phyloP scores from a whole-genome alignment of 495 filamentous ascomycete species.

The Neurospora hispaniola region DNA sequence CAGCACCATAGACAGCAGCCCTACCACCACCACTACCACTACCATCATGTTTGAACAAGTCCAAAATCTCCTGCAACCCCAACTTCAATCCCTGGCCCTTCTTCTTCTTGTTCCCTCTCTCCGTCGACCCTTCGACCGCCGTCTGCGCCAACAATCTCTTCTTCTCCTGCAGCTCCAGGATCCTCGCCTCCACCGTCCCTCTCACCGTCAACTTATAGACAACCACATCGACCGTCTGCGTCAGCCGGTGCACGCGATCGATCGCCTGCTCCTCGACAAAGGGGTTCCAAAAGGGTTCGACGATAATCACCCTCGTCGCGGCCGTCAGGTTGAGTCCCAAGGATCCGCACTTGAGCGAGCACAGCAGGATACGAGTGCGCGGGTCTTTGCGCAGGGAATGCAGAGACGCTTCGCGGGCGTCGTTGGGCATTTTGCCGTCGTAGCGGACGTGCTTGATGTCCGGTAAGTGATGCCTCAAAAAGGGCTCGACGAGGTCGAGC shows the following conservation, averaged over 20 bases:
- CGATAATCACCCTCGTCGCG: conserved; percentile 82
- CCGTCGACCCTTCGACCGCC: conserved; percentile 26
- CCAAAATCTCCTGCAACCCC: conserved; percentile 86
- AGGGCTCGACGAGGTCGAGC: conserved; percentile 92
- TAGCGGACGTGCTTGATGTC: conserved; percentile 75
- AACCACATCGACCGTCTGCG: conserved; percentile 84
- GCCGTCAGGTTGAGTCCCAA: conserved; percentile 91
- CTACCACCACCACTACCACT: conserved; percentile 36
- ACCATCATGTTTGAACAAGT: conserved; percentile 73
- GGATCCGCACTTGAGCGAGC: conserved; percentile 85
- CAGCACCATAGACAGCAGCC: not conserved
- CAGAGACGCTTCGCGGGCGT: conserved; percentile 79
- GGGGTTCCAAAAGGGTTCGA: conserved; percentile 97
- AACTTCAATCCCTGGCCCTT: conserved; percentile 62
- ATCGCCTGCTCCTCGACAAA: conserved; percentile 99
- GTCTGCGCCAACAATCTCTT: conserved; percentile 76
- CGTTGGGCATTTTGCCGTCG: conserved; percentile 92
- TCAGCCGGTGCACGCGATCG: conserved; percentile 92
- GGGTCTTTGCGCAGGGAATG: conserved; percentile 56
- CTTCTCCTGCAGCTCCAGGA: conserved; percentile 82
- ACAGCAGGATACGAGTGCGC: conserved; percentile 69
- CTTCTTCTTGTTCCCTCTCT: conserved; percentile 25
- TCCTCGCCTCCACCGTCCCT: conserved; percentile 81
- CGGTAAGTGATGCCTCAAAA: conserved; percentile 49
- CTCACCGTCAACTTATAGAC: conserved; percentile 88